These are phyloP conservation scores for Silybum marianum DNA, from an alignment of 129 eudicot species.

Conservation along the genomic window DNA sequence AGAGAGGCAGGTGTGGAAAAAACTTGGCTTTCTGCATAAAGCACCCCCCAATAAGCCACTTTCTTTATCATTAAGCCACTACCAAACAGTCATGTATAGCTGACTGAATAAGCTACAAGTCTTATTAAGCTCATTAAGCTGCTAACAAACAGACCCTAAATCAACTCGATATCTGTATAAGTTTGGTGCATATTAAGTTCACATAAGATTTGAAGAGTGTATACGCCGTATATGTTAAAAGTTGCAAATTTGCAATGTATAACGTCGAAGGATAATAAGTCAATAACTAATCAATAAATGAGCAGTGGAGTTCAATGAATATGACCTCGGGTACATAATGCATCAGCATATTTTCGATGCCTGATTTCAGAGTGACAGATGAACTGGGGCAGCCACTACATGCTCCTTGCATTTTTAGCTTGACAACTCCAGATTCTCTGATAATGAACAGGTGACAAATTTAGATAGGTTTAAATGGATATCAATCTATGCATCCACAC, in stretches of 20 bases:
- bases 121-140: too few species aligned
- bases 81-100: too few species aligned
- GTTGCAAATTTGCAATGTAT: neutral
- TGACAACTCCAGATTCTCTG: constrained; percentile 89
- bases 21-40: too few species aligned
- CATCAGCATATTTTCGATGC: constrained; percentile 98
- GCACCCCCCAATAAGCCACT: too few species aligned
- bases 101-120: too few species aligned
- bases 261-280: neutral
- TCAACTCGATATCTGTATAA: neutral
- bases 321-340: constrained; percentile 94
- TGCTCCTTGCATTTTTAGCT: constrained; percentile 97
- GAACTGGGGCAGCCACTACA: constrained; percentile 99
- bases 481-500: neutral
- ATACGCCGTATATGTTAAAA: neutral
- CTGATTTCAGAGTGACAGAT: constrained; percentile 94
- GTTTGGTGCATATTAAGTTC: neutral
- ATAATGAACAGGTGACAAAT: neutral
- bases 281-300: neutral
- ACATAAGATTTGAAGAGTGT: neutral
- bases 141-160: neutral
- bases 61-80: too few species aligned
- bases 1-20: too few species aligned
- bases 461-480: neutral
- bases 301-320: neutral